Base-by-base conservation (phyloP, 2,329 filamentous ascomycete species). In the Cyphellophora attinorum region DNA sequence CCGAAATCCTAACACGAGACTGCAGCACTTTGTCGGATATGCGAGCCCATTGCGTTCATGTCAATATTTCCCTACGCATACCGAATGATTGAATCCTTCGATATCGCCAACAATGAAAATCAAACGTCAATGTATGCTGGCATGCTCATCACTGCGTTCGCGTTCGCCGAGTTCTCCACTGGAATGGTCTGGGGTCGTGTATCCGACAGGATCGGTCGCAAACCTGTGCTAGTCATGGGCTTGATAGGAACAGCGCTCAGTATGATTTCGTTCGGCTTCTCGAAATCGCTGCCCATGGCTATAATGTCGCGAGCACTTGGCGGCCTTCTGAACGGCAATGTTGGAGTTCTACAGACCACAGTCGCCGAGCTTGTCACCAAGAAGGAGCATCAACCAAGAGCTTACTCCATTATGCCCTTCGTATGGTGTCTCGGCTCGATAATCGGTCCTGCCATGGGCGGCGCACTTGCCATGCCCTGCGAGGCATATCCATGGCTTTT, bases 1-100 rank as follows among this genome's bases (percentile, higher is more conserved):
- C 31, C 37, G 25, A 31, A 25, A 32, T 40, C 23, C 44, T 48
- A 35, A 39, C 37, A 33, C 38, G 37, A 41, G 29, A 31, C 28
- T 25, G 38, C 34, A 93, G 88, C 86, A 29, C 71, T 94, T 53
- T 94, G 88, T 63, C 81, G 91, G 54, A 89, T 98, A 66, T 95
- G 86, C 68, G 91, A 98, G 58, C 91, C 91, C 34, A 96, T 98
- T 59, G 91, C 91, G 5, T 96, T 98, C 70, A 96, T 95, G 85
- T 95, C 88, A 35, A 95, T 96, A 50, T 96, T 98, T 57, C 91
- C 91, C 2, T 98, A 96, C 60, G 86, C 93, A 50, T 96, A 94
- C 66, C 89, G 83, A 67, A 96, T 98, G 91, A 81, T 96, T 49
- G 72, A 86, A 51, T 85, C 86, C 42, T 96, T 96, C 61, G 70